A percentile compares a stretch with the other conserved stretches of the same genome.
Conservation (phyloP, 1,139 yeast genomes). For the Geotrichum aggregatum region DNA sequence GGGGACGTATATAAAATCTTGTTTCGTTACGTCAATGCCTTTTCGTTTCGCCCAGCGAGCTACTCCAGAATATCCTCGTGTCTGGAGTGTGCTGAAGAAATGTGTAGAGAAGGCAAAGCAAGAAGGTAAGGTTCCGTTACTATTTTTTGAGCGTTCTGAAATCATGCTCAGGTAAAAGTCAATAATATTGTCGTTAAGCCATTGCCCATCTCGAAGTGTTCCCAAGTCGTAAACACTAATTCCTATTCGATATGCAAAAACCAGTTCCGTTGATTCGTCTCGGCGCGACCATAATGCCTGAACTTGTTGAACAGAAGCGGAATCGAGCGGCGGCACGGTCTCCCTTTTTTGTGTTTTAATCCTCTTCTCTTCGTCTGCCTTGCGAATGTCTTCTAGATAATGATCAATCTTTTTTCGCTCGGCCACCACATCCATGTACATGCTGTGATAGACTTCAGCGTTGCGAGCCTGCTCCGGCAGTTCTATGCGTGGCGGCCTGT, state of each 20-base stretch:
- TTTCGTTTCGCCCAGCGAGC: constrained; percentile 86
- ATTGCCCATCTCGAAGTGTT: constrained; percentile 64
- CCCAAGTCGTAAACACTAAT: constrained; percentile 61
- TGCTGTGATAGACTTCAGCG: constrained; percentile 13
- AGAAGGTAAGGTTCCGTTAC: constrained; percentile 35
- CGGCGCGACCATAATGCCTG: constrained; percentile 40
- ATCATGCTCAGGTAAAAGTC: constrained; percentile 73
- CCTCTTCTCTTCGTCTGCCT: constrained; percentile 13
- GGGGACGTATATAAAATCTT: constrained; percentile 72
- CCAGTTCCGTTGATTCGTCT: constrained; percentile 40
- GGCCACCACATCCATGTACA: constrained; percentile 17
- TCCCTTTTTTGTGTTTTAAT: background rate
- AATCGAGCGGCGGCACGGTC: constrained; percentile 1
- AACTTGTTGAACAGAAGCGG: constrained; percentile 33
- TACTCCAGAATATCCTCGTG: constrained; percentile 72
- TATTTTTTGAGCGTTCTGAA: constrained; percentile 41
- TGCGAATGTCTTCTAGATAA: constrained; percentile 12
- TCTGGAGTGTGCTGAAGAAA: constrained; percentile 67
- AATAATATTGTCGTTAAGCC: constrained; percentile 91
- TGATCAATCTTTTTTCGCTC: constrained; percentile 14
- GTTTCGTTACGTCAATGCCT: constrained; percentile 60
- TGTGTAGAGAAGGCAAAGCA: constrained; percentile 81
- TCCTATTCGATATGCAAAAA: constrained; percentile 52
- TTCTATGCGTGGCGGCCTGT: constrained; percentile 10
- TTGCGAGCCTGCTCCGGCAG: constrained; percentile 20